These are phyloP conservation scores for Dictyostelium brefeldianum DNA, from an alignment of 78 protist genomes.

Conservation along the genomic window DNA sequence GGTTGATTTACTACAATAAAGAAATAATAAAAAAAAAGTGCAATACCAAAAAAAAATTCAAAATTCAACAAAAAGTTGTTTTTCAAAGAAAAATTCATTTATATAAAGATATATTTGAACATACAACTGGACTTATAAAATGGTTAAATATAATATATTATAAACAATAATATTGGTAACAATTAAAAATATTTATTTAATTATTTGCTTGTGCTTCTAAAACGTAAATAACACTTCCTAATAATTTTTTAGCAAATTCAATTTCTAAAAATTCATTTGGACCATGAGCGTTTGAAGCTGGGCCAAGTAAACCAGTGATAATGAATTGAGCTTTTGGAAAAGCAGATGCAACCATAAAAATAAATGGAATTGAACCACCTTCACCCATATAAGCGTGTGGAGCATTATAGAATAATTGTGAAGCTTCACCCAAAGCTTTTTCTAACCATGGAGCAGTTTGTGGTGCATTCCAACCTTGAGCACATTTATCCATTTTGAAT, in stretches of 20 bases:
- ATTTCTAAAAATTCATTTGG: constrained; percentile 92
- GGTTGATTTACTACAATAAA: too few relatives aligned
- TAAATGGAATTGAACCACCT: constrained; percentile 94
- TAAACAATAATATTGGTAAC: too few relatives aligned
- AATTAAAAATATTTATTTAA: too few relatives aligned
- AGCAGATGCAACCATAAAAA: constrained; percentile 87
- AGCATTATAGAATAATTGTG: constrained; percentile 76
- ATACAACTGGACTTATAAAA: too few relatives aligned
- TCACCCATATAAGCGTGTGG: constrained; percentile 78
- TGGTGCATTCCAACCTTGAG: constrained; percentile 91
- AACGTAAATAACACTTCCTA: constrained; percentile 54
- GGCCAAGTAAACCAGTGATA: constrained; percentile 94
- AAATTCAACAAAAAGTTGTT: too few relatives aligned
- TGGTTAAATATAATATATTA: too few relatives aligned
- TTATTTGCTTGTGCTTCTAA: constrained; percentile 75
- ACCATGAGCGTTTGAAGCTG: constrained; percentile 81
- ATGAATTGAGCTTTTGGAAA: constrained; percentile 93
- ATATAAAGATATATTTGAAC: too few relatives aligned
- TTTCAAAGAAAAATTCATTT: too few relatives aligned
- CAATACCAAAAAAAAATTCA: too few relatives aligned
- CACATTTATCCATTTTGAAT: constrained; percentile 70
- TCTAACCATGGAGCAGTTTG: constrained; percentile 62
- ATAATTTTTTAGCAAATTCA: constrained; percentile 80
- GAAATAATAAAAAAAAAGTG: too few relatives aligned
- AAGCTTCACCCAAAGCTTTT: constrained; percentile 69